Conservation (phyloP, 495 filamentous ascomycete genomes). For the Aspergillus biplanus region DNA sequence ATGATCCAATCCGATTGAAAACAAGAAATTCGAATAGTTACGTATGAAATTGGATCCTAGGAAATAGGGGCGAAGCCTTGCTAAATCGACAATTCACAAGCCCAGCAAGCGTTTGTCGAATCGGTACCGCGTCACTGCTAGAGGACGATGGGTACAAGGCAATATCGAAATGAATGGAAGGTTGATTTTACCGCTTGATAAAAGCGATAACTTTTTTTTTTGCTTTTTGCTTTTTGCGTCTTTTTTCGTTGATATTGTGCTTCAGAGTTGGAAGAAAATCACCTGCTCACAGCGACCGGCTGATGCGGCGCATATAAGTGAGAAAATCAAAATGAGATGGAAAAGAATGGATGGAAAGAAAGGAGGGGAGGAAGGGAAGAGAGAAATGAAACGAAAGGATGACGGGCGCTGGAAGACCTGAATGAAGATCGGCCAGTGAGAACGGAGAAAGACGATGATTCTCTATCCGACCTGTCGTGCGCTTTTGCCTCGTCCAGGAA, state of each 20-base stretch:
- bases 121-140: conserved; percentile 16
- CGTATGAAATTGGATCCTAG: conserved; percentile 10
- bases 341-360: conserved; percentile 25
- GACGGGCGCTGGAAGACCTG: conserved; percentile 23
- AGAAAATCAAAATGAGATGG: conserved; percentile 26
- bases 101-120: conserved; percentile 38
- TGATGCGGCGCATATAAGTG: conserved; percentile 44
- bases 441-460: conserved; percentile 19
- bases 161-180: conserved; percentile 10
- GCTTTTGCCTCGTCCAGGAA: conserved; percentile 14
- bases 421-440: conserved; percentile 33
- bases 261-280: conserved; percentile 28
- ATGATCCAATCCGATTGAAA: background rate
- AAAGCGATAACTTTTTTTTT: conserved; percentile 19
- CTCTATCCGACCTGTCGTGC: conserved; percentile 13
- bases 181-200: conserved; percentile 2
- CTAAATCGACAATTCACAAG: conserved; percentile 33
- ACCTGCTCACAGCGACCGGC: conserved; percentile 51
- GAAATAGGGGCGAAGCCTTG: conserved; percentile 11
- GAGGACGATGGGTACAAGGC: conserved; percentile 17
- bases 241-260: conserved; percentile 22
- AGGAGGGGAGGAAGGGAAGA: conserved; percentile 17
- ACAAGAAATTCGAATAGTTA: background rate
- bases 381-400: conserved; percentile 24
- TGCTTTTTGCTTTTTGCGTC: conserved; percentile 20